Base-by-base conservation (phyloP, 345 rosid genomes). In the Trapa bicornis region DNA sequence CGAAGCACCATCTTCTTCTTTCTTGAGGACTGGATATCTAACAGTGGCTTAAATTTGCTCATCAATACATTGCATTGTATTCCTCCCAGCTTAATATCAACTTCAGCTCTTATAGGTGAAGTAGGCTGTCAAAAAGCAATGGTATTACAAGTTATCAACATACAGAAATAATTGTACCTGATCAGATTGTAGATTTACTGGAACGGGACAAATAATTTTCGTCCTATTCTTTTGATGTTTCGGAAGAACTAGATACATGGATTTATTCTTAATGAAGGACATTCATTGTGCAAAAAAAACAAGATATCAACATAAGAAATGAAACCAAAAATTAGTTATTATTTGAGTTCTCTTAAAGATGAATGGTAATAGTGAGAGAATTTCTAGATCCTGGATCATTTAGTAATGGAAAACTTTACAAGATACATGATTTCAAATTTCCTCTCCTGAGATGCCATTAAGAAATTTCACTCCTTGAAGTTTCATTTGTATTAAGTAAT, bases 51-150 rank as follows among this genome's bases (percentile, higher is more conserved):
- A 65, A 94, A 74, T 81, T 89, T 85, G 65, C 89, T 79, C 77
- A 82, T 79, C 70, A 87, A 78, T 36, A 94, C 68, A 73, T 85
- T 89, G 83, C 89, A 91, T 62, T 78, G 85, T 15, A 93, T 87
- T 70, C 99, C 97, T 73, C 97, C 99, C 37, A 94, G 84, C 84
- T 86, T 94, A 78, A 94, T 82, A 82, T 94, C 99, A 77, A 91
- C 79, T 78, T 91, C 99, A 80, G 93, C 96, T 82, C 97, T 85
- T 68, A 94, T 47, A 48, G 96, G 91, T 50, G 83, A 77, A 62
- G 73, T 70, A 15, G 90, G 88, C 99, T 94, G 67, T 22, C 71
- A 47, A 47, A 43, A 65, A 43, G 17, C 22, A 43, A 22, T 42
- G 45, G 45, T 41, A 22, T 38, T 38, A 22, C 47, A 64, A 83